Percentiles rank a stretch among this genome's conserved stretches.
Evolutionary conservation across 164 flowering plant species (phyloP).

Genomic region (Annona cherimola): DNA sequence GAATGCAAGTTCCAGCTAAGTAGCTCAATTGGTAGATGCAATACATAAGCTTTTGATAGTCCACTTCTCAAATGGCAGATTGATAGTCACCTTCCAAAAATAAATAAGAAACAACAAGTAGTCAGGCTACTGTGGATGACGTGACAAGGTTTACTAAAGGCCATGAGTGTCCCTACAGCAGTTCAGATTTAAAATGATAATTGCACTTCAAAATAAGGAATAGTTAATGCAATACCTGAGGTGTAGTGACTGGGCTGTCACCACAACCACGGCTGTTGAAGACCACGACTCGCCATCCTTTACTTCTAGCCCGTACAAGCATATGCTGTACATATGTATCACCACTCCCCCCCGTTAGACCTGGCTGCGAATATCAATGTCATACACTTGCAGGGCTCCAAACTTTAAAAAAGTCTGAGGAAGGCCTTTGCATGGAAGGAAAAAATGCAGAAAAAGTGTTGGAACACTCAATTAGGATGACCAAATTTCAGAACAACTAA

Average conservation of each 20-base stretch:
- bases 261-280: slow-evolving; percentile 96
- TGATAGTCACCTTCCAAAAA: too few relatives aligned
- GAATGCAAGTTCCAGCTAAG: too few relatives aligned
- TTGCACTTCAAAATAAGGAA: not conserved
- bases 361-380: slow-evolving; percentile 61
- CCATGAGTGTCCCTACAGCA: too few relatives aligned
- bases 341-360: slow-evolving; percentile 87
- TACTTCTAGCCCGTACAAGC: slow-evolving; percentile 61
- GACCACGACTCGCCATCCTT: slow-evolving; percentile 81
- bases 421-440: not conserved
- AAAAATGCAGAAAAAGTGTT: not conserved
- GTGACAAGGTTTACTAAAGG: too few relatives aligned
- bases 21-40: too few relatives aligned
- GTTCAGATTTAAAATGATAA: not conserved
- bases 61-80: too few relatives aligned
- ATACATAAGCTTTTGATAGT: too few relatives aligned
- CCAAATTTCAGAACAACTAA: not conserved
- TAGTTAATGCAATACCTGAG: slow-evolving; percentile 46
- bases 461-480: not conserved
- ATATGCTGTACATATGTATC: slow-evolving; percentile 89
- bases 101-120: too few relatives aligned
- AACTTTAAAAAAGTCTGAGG: not conserved
- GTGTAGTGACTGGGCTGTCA: slow-evolving; percentile 74
- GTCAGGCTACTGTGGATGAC: too few relatives aligned
- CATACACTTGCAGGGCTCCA: not conserved